Conservation (phyloP, 768 basidiomycete species). For the Xerocomus brunneocitrinus region DNA sequence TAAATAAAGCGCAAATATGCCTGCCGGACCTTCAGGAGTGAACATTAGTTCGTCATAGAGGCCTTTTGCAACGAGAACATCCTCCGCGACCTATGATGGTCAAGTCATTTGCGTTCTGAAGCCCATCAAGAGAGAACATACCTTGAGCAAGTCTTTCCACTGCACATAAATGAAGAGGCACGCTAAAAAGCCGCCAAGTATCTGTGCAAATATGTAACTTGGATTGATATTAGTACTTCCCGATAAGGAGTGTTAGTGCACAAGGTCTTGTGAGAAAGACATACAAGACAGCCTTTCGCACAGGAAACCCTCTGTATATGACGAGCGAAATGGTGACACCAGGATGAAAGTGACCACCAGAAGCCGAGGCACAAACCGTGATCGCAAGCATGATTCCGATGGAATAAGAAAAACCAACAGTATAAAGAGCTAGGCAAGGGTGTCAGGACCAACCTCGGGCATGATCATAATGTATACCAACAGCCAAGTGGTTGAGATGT, state of each 20-base stretch:
- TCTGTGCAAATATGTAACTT: constrained; percentile 64
- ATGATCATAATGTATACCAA: constrained; percentile 28
- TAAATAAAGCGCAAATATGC: constrained; percentile 37
- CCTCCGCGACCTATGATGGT: constrained; percentile 24
- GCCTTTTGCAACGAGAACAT: constrained; percentile 23
- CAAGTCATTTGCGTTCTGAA: constrained; percentile 13
- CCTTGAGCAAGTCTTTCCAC: constrained; percentile 50
- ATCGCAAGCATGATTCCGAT: constrained; percentile 59
- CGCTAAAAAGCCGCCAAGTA: constrained; percentile 62
- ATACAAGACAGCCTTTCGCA: constrained; percentile 47
- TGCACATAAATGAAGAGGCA: constrained; percentile 57
- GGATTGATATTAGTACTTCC: constrained; percentile 10
- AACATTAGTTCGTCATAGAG: constrained; percentile 33
- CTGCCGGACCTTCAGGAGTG: constrained; percentile 32
- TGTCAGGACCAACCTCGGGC: background rate
- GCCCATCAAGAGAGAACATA: constrained; percentile 42
- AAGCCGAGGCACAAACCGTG: constrained; percentile 46
- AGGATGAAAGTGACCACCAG: constrained; percentile 66
- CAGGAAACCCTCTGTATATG: constrained; percentile 53
- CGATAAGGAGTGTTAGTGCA: background rate
- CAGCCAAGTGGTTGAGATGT: constrained; percentile 44
- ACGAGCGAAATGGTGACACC: constrained; percentile 51
- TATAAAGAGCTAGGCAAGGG: constrained; percentile 41
- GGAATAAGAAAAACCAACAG: constrained; percentile 55
- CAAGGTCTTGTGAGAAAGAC: constrained; percentile 15